Base-by-base conservation (phyloP, 164 flowering plant species). In the Macadamia tetraphylla region DNA sequence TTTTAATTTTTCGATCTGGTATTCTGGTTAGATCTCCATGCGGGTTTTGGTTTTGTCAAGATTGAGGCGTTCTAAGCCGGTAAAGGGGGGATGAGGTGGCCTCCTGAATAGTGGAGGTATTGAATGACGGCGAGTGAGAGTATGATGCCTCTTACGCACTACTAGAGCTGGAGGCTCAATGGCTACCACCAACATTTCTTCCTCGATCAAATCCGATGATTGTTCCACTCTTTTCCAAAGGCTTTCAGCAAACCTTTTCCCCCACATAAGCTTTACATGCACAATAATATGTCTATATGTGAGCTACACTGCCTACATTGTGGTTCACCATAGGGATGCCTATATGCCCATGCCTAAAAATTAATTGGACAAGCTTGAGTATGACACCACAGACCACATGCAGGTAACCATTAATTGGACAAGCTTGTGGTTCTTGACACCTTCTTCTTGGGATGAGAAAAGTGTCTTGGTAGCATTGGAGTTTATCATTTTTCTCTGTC, bases 131-230 rank as follows among this genome's bases (percentile, higher is more conserved):
- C 64, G 67, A 44, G 67, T 64, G 2, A 73, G 77, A 2, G 77
- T 77, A 70, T 82, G 87, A 65, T 84, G 86, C 82, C 86, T 78
- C 73, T 83, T 84, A 0, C 87, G 82, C 69, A 80, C 77, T 23
- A 77, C 74, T 43, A 75, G 78, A 17, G 65, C 70, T 0, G 81
- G 80, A 14, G 75, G 79, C 66, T 67, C 75, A 0, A 52, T 40
- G 2, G 76, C 72, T 62, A 29, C 72, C 30, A 52, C 75, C 11
- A 59, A 62, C 15, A 44, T 61, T 30, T 67, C 75, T 57, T 74
- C 78, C 62, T 75, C 74, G 35, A 67, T 68, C 68, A 66, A 55
- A 30, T 15, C 72, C 7, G 68, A 66, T 29, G 67, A 46, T 18
- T 71, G 46, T 53, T 84, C 88, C 58, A 49, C 57, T 46, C 77